Evolutionary conservation across 2,329 filamentous ascomycete genomes (phyloP), one percentile per base, ranked within the genome.

Genomic region (Xylaria digitata): DNA sequence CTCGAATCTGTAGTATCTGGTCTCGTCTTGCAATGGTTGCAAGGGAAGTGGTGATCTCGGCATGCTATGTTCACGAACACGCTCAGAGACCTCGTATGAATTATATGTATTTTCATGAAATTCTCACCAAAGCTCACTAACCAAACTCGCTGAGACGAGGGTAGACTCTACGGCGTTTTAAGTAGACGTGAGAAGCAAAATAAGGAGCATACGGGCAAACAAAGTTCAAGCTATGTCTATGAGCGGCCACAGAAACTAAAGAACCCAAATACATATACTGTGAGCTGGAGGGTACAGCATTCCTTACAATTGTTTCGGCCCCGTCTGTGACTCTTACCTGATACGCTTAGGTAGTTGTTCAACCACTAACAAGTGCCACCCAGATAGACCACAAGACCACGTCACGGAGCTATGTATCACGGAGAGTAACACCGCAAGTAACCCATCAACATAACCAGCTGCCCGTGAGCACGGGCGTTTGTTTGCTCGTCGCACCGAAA

Each of bases 401-500:
- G 21, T 37, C 52, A 37, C n/a, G 21, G 43, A 32, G 53, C 21
- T 23, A 21, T 9, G 53, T 30, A 43, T 37, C 37, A 55, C 53
- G 6, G 42, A n/a, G 26, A 55, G 53, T 32, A 43, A 55, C 21
- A 26, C 53, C 15, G 8, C 9, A 43, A 55, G n/a, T 3, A 43
- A 17, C 34, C n/a, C 11, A 15, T 40, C 4, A 9, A 40, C 11
- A 15, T 54, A 42, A 7, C 26, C 21, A 55, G 11, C 53, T 19
- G 37, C 37, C 30, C 37, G 26, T 23, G 37, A 26, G 26, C 26
- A 15, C 37, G 19, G 37, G 37, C 7, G 6, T 11, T 48, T 21
- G 53, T 55, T 55, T 43, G 37, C 53, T 30, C 23, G 50, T 54
- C 11, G n/a, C 19, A 54, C 50, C 6, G 26, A 17, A 8, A 30